These are phyloP conservation scores for Effrenium voratum DNA, from an alignment of 73 alveolate species.

Conservation along the genomic window DNA sequence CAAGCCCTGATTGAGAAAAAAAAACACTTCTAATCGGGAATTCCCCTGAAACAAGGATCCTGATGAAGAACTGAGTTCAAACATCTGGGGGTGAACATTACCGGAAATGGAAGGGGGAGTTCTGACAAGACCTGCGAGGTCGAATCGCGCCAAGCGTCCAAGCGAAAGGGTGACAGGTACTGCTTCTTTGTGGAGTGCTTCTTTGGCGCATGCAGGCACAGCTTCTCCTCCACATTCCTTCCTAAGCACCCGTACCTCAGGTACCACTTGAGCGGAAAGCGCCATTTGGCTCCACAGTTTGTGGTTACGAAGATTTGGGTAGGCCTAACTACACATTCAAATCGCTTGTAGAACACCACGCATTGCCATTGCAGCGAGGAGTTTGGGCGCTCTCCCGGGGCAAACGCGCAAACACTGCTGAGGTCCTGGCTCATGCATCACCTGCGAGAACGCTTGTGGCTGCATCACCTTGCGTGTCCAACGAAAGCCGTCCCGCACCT, in stretches of 20 bases:
- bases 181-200: neutral
- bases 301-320: neutral
- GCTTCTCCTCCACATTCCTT: slow-evolving; percentile 53
- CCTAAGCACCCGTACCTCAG: slow-evolving; percentile 35
- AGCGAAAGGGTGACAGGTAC: slow-evolving; percentile 38
- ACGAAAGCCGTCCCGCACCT: no score
- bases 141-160: slow-evolving; percentile 16
- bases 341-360: no score
- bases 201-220: slow-evolving; percentile 6
- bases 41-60: no score
- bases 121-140: no score
- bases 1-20: no score
- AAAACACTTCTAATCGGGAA: no score
- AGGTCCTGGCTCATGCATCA: slow-evolving; percentile 35
- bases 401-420: neutral
- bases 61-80: no score
- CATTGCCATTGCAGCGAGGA: no score
- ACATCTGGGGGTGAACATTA: no score
- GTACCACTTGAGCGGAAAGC: neutral
- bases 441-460: slow-evolving; percentile 67
- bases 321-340: no score
- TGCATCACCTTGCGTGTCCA: slow-evolving; percentile 44
- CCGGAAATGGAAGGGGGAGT: no score
- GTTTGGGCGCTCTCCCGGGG: neutral
- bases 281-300: neutral